Conservation (phyloP, 164 flowering plant species). For the Saururus chinensis region DNA sequence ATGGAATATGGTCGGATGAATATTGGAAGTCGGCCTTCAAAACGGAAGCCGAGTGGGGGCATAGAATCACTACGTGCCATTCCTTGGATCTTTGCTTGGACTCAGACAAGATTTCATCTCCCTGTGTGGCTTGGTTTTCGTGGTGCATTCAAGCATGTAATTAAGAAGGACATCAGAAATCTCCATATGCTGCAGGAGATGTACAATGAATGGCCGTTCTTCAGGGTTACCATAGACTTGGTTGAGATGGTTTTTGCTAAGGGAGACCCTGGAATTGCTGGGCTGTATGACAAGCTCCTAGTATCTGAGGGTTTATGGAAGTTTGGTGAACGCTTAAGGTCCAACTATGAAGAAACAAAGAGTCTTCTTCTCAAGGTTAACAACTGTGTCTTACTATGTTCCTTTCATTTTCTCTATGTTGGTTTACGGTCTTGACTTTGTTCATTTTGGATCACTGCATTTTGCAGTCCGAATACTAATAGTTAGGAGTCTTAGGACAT, state of each 20-base stretch:
- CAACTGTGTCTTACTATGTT: background rate
- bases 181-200: conserved; percentile 77
- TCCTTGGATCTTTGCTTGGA: conserved; percentile 99
- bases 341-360: conserved; percentile 77
- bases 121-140: conserved; percentile 99
- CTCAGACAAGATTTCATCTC: conserved; percentile 96
- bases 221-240: conserved; percentile 90
- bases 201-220: conserved; percentile 99
- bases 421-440: background rate
- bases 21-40: conserved; percentile 98
- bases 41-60: conserved; percentile 98
- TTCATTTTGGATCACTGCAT: background rate
- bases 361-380: conserved; percentile 68
- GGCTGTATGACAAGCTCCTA: conserved; percentile 80
- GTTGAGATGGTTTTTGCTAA: conserved; percentile 99
- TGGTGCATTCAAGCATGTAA: conserved; percentile 68
- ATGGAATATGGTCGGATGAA: conserved; percentile 98
- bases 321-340: conserved; percentile 72
- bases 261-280: conserved; percentile 98
- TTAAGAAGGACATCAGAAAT: conserved; percentile 67
- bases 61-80: conserved; percentile 97
- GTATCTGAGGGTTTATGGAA: conserved; percentile 86
- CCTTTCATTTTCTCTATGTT: background rate
- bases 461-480: too few species aligned
- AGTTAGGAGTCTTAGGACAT: too few species aligned